Percentiles rank a stretch among this genome's conserved stretches.
phyloP scores from a whole-genome alignment of 345 rosid species.

The Cardamine chenopodiifolia region DNA sequence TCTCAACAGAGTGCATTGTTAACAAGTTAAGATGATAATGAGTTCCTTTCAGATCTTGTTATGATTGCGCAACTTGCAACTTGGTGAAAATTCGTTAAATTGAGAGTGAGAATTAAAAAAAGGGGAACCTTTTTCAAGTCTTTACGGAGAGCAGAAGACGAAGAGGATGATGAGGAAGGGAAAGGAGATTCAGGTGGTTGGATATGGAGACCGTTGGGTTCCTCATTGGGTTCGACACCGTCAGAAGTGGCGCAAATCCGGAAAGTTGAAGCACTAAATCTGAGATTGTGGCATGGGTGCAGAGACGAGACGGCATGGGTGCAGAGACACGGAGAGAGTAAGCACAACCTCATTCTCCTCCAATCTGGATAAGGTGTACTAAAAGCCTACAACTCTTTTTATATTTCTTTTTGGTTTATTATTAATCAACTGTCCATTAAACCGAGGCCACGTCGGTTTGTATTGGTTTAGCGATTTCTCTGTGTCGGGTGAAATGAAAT shows the following conservation, averaged over 20 bases:
- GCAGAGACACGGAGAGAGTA: constrained; percentile 51
- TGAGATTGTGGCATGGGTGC: background rate
- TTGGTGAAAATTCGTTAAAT: no score
- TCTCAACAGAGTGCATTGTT: background rate
- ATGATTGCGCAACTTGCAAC: no score
- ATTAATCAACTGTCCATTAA: background rate
- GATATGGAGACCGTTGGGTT: constrained; percentile 6
- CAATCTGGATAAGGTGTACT: no score
- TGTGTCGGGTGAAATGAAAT: no score
- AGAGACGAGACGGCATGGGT: background rate
- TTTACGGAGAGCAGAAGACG: constrained; percentile 55
- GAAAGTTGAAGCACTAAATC: constrained; percentile 22
- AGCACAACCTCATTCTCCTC: constrained; percentile 42
- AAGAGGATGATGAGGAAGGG: constrained; percentile 33
- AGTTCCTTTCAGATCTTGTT: no score
- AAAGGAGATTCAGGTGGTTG: constrained; percentile 35
- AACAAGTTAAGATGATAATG: background rate
- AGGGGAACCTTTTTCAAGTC: constrained; percentile 80
- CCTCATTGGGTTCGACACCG: constrained; percentile 47
- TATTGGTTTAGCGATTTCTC: constrained; percentile 26
- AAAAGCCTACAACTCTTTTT: no score
- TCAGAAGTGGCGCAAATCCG: constrained; percentile 50
- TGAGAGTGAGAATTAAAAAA: background rate
- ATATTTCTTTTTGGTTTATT: no score
- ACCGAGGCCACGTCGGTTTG: constrained; percentile 33